These are phyloP conservation scores for Hydrangea macrophylla DNA, from an alignment of 148 eudicot species.

Conservation along the genomic window DNA sequence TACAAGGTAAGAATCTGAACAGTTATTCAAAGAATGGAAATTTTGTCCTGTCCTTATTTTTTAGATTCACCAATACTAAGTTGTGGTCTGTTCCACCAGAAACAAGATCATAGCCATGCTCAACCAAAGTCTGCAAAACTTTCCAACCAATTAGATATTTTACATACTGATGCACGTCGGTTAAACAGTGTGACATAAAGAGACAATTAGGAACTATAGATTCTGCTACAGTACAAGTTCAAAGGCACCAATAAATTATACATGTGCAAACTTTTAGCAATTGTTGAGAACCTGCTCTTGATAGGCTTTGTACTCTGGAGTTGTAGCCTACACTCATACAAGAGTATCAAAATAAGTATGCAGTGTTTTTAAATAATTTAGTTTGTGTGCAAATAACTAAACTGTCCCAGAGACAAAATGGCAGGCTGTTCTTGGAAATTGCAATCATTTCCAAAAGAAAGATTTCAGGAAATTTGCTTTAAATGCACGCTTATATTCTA, in stretches of 20 bases:
- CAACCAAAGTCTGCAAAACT: slow-evolving; percentile 66
- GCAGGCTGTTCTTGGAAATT: slow-evolving; percentile 3
- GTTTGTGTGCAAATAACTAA: neutral
- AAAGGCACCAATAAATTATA: slow-evolving; percentile 20
- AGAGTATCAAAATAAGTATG: neutral
- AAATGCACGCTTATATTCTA: too few relatives aligned
- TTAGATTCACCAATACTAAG: slow-evolving; percentile 87
- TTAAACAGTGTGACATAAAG: neutral
- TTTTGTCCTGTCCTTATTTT: slow-evolving; percentile 57
- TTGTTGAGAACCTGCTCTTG: slow-evolving; percentile 98
- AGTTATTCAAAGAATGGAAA: neutral
- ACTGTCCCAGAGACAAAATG: neutral
- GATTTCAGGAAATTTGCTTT: too few relatives aligned
- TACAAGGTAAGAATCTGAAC: neutral
- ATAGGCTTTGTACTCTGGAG: slow-evolving; percentile 91
- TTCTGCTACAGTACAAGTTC: neutral
- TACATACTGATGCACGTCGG: neutral
- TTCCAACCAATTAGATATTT: neutral
- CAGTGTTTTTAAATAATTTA: neutral
- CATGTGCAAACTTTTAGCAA: slow-evolving; percentile 86
- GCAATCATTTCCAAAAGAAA: slow-evolving; percentile 2
- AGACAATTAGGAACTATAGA: neutral
- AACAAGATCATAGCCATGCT: slow-evolving; percentile 86
- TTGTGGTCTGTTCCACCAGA: slow-evolving; percentile 99
- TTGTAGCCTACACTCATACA: slow-evolving; percentile 58